Evolutionary conservation across 371 early-diverging fungal genomes (phyloP), one percentile per base, ranked within the genome.

Genomic region (Phascolomyces articulosus): DNA sequence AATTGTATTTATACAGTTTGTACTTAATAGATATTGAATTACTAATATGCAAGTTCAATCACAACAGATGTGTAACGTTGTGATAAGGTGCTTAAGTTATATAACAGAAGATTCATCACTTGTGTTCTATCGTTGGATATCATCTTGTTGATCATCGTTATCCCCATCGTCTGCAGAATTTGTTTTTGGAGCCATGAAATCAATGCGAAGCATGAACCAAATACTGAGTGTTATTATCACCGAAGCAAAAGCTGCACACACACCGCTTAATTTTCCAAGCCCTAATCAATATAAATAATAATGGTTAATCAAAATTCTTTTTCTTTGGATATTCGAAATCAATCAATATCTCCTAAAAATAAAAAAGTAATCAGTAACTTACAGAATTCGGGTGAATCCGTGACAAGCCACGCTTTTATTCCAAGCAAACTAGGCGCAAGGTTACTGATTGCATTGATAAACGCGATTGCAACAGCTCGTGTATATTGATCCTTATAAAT

Each of bases 391-490:
- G 66, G 66, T 13, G 66, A 60, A 24, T 76, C 66, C 0, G 48
- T 38, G 2, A 79, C 69, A 18, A 38, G 23, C 79, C 76, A 79
- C 1, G 65, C 70, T 24, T 68, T 59, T 26, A 79, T 68, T 26
- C 75, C 75, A 38, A 70, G 60, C 28, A 79, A 79, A 51, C 75
- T 79, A 13, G 80, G 77, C 3, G 68, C 75, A 27, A 76, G 61
- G 41, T 79, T 79, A 62, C 80, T 77, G 26, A 79, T 47, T 2
- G 74, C 60, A 24, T 79, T 79, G 44, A 74, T 71, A 16, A 74
- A 71, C 31, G 80, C 80, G 65, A 79, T 79, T 27, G 80, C 78
- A 74, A 62, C 27, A 29, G 80, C 80, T 62, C 80, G 71, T 1
- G 72, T 70, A 20, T 55, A 28, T 18, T 27, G 55, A 55, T 55